Base-by-base conservation (phyloP, 225 moss, liverwort and hornwort species). In the Bryum argenteum region DNA sequence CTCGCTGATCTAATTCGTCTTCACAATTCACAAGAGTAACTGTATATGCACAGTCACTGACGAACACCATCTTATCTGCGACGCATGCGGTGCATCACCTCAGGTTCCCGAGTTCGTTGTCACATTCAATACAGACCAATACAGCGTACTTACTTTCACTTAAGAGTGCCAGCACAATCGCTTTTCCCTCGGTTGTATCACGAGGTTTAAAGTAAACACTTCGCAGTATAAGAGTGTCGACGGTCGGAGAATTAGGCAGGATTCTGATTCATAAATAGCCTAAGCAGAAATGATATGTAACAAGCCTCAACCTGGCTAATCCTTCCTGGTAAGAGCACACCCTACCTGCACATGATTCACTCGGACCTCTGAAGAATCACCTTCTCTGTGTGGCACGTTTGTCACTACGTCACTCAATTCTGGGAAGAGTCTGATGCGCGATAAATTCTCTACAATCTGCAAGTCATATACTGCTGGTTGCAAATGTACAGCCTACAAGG, bases 401-500 rank as follows among this genome's bases (percentile, higher is more conserved):
- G 43, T 43, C 43, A 44, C 33, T 33, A 33, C 33, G 33, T 6
- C 5, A 33, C 33, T 33, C 1, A 5, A 33, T 33, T 33, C 33
- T 33, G 33, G 33, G 33, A 33, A 6, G 33, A 6, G 7, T 33
- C 33, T 5, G 33, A 33, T 33, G 33, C 4, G 33, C 5, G 33
- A 33, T 33, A 33, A 33, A 6, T 33, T 33, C 33, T 33, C 33
- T 33, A 33, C 5, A 33, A 33, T 5, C 33, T 33, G 33, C 33
- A 33, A 33, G 33, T 33, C 55, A 2, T 61, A 66, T n/a, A 61
- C 54, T 18, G 55, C 61, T 45, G 52, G 38, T 59, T 14, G 5
- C 45, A 76, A 52, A 41, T 39, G 58, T 51, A 3, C 37, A 51
- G 14, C 37, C 37, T 69, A 68, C 45, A 38, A 58, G 22, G 52